A percentile compares a stretch with the other conserved stretches of the same genome.
These are phyloP conservation scores for Ophiostoma pallidulum DNA, from an alignment of 2,329 filamentous ascomycete species.

Conservation along the genomic window DNA sequence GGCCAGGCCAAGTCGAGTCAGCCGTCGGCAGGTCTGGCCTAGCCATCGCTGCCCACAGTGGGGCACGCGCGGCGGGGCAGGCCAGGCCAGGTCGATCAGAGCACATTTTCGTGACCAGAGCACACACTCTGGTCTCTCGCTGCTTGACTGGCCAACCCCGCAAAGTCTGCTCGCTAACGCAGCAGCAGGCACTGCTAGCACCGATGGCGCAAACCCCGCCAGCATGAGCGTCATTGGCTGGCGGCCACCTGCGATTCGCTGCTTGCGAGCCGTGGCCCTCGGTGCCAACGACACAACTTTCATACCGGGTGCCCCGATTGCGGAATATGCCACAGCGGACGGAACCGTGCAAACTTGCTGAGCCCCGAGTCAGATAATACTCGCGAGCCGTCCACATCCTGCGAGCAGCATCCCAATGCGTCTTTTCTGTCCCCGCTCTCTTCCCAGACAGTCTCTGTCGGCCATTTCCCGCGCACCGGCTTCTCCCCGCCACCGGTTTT, in stretches of 20 bases:
- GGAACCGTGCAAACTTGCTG: background rate
- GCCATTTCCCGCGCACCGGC: background rate
- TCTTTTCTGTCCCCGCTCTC: background rate
- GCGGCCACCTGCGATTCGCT: background rate
- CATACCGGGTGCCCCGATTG: background rate
- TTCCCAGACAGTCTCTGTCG: background rate
- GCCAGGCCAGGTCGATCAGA: too few relatives aligned
- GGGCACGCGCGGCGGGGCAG: too few relatives aligned
- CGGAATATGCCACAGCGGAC: background rate
- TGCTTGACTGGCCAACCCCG: background rate
- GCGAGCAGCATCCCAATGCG: slow-evolving; percentile 3
- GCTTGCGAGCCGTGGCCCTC: background rate
- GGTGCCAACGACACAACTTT: background rate
- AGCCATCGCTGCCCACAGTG: too few relatives aligned
- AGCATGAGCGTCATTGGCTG: slow-evolving; percentile 5
- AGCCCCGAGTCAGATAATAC: background rate
- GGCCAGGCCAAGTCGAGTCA: too few relatives aligned
- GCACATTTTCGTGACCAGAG: too few relatives aligned
- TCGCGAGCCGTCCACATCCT: background rate
- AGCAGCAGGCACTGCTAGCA: background rate
- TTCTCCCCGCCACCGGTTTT: background rate
- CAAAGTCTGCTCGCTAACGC: background rate
- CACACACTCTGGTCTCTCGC: too few relatives aligned
- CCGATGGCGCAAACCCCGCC: slow-evolving; percentile 6
- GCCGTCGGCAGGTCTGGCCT: too few relatives aligned